These are phyloP conservation scores for Blastobotrys apis DNA, from an alignment of 1,139 yeast genomes.

Conservation along the genomic window DNA sequence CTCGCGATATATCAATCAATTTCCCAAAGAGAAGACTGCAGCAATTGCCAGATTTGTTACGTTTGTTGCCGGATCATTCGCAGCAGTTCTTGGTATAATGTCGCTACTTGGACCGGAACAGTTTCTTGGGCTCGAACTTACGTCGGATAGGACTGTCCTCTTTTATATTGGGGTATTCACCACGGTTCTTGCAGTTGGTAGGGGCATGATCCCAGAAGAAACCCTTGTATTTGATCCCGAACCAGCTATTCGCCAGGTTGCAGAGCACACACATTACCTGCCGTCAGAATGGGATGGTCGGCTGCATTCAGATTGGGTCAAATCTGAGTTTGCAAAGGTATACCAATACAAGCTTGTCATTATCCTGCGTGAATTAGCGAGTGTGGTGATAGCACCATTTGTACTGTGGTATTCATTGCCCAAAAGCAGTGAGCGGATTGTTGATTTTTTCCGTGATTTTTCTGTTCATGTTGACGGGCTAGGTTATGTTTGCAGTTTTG, in stretches of 20 bases:
- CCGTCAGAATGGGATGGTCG: constrained; percentile 84
- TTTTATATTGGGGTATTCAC: constrained; percentile 88
- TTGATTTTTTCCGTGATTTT: constrained; percentile 86
- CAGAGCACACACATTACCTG: constrained; percentile 83
- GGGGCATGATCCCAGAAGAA: constrained; percentile 57
- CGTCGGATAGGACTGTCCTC: constrained; percentile 72
- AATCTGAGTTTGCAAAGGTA: constrained; percentile 72
- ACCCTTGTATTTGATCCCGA: constrained; percentile 84
- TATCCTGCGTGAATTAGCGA: constrained; percentile 72
- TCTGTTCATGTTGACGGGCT: constrained; percentile 90
- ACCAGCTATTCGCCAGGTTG: constrained; percentile 68
- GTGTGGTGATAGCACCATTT: constrained; percentile 81
- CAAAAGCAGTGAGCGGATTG: constrained; percentile 61
- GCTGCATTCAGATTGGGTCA: constrained; percentile 75
- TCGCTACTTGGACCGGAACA: constrained; percentile 91
- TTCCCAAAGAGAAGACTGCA: constrained; percentile 78
- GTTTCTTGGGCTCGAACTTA: constrained; percentile 83
- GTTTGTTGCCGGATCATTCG: constrained; percentile 81
- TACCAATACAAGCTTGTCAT: constrained; percentile 71
- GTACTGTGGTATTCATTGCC: constrained; percentile 82
- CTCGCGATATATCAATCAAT: constrained; percentile 77
- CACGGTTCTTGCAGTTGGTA: constrained; percentile 70
- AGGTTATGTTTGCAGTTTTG: constrained; percentile 91
- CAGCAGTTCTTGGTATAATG: constrained; percentile 78
- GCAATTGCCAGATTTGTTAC: constrained; percentile 62